A percentile compares a stretch with the other conserved stretches of the same genome.
phyloP scores from a whole-genome alignment of 495 filamentous ascomycete genomes.

The Daldinia childiae region DNA sequence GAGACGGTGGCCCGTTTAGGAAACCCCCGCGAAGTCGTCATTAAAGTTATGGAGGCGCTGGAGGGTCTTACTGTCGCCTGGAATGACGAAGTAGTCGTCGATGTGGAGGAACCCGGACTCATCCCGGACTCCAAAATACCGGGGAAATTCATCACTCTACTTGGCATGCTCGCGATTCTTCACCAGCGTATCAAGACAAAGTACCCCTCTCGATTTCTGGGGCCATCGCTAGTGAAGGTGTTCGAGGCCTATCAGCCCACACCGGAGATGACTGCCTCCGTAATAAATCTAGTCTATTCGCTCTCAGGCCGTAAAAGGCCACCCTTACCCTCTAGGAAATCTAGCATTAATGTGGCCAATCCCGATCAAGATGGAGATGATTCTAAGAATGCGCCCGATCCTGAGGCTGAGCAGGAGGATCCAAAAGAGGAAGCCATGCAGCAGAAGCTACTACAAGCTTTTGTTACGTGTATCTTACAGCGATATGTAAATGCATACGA shows the following conservation, averaged over 20 bases:
- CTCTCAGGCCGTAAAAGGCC: constrained; percentile 78
- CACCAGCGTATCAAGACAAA: constrained; percentile 90
- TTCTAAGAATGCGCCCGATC: constrained; percentile 74
- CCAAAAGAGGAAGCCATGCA: constrained; percentile 70
- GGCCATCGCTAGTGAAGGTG: constrained; percentile 84
- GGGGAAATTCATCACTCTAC: constrained; percentile 75
- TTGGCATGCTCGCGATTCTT: constrained; percentile 83
- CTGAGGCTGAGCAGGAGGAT: constrained; percentile 74
- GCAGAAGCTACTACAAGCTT: constrained; percentile 79
- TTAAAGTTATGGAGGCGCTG: constrained; percentile 81
- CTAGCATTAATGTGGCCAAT: constrained; percentile 65
- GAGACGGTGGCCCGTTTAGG: constrained; percentile 79
- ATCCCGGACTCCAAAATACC: constrained; percentile 42
- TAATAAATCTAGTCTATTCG: constrained; percentile 78
- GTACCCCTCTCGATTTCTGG: constrained; percentile 90
- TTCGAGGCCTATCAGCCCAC: constrained; percentile 71
- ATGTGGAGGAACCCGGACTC: constrained; percentile 40
- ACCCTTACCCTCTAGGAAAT: constrained; percentile 74
- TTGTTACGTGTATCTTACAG: constrained; percentile 85
- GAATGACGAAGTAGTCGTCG: constrained; percentile 59
- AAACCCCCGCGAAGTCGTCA: constrained; percentile 91
- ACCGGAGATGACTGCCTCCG: constrained; percentile 74
- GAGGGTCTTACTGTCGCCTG: constrained; percentile 65
- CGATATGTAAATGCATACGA: constrained; percentile 74
- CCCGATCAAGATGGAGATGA: constrained; percentile 56